Evolutionary conservation across 2,329 filamentous ascomycete genomes (phyloP).

Genomic region (Aspergillus niger): DNA sequence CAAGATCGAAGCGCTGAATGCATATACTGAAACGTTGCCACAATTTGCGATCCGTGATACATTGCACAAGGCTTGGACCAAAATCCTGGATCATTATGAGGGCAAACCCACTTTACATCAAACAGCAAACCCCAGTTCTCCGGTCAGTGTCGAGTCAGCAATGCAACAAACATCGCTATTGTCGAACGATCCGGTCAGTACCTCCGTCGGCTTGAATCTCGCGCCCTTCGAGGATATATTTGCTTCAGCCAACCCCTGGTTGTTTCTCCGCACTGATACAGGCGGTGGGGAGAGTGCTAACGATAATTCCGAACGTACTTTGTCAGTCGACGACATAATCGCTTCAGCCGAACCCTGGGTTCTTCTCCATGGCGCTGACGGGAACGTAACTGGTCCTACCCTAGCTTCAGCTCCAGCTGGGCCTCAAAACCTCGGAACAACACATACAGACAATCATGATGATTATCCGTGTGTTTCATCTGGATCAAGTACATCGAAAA

Average conservation of each 20-base stretch:
- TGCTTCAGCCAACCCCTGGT: slow-evolving; percentile 4
- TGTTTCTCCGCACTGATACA: slow-evolving; percentile 3
- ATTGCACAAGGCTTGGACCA: slow-evolving; percentile 4
- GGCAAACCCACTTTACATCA: slow-evolving; percentile 1
- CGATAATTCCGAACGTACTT: background rate
- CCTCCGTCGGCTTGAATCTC: slow-evolving; percentile 5
- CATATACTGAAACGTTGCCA: slow-evolving; percentile 9
- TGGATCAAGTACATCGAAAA: no score
- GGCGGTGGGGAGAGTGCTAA: background rate
- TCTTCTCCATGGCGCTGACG: background rate
- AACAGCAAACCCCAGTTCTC: slow-evolving; percentile 3
- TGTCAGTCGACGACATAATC: slow-evolving; percentile 8
- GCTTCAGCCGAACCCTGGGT: slow-evolving; percentile 8
- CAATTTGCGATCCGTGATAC: slow-evolving; percentile 7
- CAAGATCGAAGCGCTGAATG: slow-evolving; percentile 8
- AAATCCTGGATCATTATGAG: slow-evolving; percentile 7
- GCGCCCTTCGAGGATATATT: slow-evolving; percentile 3
- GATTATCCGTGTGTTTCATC: no score
- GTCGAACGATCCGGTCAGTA: background rate
- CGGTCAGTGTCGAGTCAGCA: slow-evolving; percentile 6
- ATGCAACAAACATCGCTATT: background rate
- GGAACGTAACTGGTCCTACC: no score
- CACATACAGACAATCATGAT: no score
- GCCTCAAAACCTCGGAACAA: no score
- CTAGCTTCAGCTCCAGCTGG: no score